Evolutionary conservation across 805 yeast species (phyloP), one percentile per base, ranked within the genome.

Genomic region (Torulaspora indica): DNA sequence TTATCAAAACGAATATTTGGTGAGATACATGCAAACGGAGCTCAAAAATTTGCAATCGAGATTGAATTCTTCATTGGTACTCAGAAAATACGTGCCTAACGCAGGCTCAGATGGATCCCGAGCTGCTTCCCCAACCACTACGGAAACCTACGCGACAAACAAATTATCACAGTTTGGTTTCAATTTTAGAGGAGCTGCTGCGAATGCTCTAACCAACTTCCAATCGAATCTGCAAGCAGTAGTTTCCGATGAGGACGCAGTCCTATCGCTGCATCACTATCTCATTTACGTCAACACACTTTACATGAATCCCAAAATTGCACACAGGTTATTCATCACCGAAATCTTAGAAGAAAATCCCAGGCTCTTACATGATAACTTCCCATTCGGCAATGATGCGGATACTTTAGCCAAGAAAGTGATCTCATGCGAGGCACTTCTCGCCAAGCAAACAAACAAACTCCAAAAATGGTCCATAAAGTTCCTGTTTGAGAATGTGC

Each of bases 241-340:
- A 4, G 63, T 61, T 4, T 55, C 58, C 2, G 63, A 57, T 35
- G 64, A 60, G 24, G 66, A 61, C 17, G 38, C 60, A 6, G 55
- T 63, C 5, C 40, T 64, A 3, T 73, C 77, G 45, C 61, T 85
- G 12, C 73, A 78, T 25, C 77, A 76, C 12, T 89, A 79, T 57
- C 66, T 88, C 32, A 68, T 85, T 1, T 77, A 82, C 46, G 68
- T 89, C 47, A 90, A 91, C 63, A 81, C 95, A 1, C 69, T 89
- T 4, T 78, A 82, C 8, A 66, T 81, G 34, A 80, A 85, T 18
- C 73, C 76, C 17, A 72, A 69, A 6, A 85, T 86, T 56, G 70
- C 85, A 27, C 61, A 66, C 9, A 78, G 76, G 45, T 64, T 86
- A 30, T 52, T 80, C 8, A 66, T 54, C 3, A 48, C 51, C 12